Evolutionary conservation across 495 filamentous ascomycete species (phyloP), one percentile per base, ranked within the genome.

Genomic region (Penicillium cinerascens): DNA sequence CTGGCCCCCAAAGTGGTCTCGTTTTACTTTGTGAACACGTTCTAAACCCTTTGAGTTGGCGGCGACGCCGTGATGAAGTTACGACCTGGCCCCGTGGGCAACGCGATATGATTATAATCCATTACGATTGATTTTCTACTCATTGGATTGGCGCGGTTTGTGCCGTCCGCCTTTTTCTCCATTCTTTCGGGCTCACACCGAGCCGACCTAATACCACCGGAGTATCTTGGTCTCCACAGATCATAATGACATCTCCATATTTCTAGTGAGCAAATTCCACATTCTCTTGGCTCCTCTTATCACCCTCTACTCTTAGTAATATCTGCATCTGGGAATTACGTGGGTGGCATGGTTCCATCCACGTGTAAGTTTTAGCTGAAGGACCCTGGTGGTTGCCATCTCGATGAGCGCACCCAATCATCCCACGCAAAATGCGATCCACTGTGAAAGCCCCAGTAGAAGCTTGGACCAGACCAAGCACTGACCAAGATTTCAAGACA

Each of bases 341-440:
- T 29, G 9, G 26, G 10, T 45, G 35, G 20, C 46, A 51, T 16
- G 25, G 40, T 27, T 41, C 29, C 37, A 27, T 53, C 55, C 50
- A 53, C 55, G 43, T 44, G 50, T 44, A 29, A 48, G 29, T 44
- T 41, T 52, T 64, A 61, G 33, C 55, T 41, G 44, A 58, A 50
- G 61, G 58, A 65, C 61, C 61, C 62, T 65, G 61, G 58, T 47
- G 50, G 54, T 38, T 58, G 51, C 51, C 39, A 52, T 33, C 23
- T 33, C 29, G 22, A 22, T 36, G 4, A 17, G 15, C n/a, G 36
- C 15, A 42, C 44, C 61, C 58, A 64, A 64, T 59, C 55, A 59
- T 35, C 33, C 17, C 0, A 17, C n/a, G 21, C n/a, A 21, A 6
- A 2, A 13, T 17, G 15, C 23, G 55, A 43, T 36, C 58, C 51